phyloP scores from a whole-genome alignment of 176 grass and related monocot genomes.

The Avena sativa region DNA sequence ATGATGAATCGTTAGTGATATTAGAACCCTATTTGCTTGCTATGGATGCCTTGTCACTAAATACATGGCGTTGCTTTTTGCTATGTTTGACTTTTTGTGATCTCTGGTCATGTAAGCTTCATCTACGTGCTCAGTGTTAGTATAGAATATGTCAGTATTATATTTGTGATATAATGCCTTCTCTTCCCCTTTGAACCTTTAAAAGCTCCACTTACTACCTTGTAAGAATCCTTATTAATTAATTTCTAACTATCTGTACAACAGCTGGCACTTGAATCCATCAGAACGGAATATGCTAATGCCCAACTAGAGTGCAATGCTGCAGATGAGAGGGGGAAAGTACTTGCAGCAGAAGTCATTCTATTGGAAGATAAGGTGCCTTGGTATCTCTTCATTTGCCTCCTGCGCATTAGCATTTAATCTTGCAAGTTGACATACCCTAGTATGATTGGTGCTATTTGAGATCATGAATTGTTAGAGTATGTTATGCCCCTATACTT shows the following conservation, averaged over 20 bases:
- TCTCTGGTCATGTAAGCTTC: background rate
- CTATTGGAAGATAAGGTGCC: constrained; percentile 97
- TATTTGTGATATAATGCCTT: constrained; percentile 3
- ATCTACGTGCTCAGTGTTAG: background rate
- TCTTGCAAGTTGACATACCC: constrained; percentile 39
- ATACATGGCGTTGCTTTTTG: background rate
- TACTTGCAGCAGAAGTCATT: constrained; percentile 99
- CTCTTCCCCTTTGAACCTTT: background rate
- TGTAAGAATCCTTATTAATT: constrained; percentile 21
- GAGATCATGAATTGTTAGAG: background rate
- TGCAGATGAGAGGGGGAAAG: constrained; percentile 94
- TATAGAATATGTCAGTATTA: constrained; percentile 28
- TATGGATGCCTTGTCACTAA: background rate
- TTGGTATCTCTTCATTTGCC: constrained; percentile 36
- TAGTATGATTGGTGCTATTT: background rate
- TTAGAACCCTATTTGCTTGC: background rate
- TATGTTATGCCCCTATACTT: constrained; percentile 18
- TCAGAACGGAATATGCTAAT: constrained; percentile 83
- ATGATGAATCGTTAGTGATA: constrained; percentile 8
- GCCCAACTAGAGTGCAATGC: constrained; percentile 93
- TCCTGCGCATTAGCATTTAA: constrained; percentile 18
- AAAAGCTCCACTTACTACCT: constrained; percentile 12
- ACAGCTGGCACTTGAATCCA: constrained; percentile 87
- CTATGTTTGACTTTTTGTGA: constrained; percentile 24
- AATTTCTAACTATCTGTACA: constrained; percentile 34